Conservation (phyloP, 805 yeast species). For the Kurtzmaniella cleridarum region DNA sequence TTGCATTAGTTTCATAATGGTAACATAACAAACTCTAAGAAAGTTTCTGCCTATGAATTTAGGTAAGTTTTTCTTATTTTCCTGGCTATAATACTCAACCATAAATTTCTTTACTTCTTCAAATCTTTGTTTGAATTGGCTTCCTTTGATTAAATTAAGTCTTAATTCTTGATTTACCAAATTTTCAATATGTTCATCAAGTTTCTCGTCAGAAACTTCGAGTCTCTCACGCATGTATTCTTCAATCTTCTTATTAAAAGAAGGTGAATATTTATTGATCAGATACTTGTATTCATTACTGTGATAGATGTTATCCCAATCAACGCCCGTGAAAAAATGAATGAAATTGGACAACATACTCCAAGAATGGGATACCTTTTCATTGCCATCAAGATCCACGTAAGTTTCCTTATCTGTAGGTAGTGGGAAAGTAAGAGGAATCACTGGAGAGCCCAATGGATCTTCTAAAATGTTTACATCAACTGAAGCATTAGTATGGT, state of each 20-base stretch:
- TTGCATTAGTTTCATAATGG: conserved; percentile 26
- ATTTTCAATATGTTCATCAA: conserved; percentile 30
- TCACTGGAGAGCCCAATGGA: conserved; percentile 23
- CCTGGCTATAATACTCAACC: conserved; percentile 29
- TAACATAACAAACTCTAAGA: conserved; percentile 31
- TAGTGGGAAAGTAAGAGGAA: conserved; percentile 32
- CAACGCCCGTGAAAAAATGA: conserved; percentile 21
- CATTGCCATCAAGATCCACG: conserved; percentile 24
- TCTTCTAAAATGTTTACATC: conserved; percentile 36
- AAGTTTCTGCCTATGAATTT: conserved; percentile 19
- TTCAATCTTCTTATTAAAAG: conserved; percentile 22
- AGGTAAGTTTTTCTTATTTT: conserved; percentile 36
- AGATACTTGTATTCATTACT: conserved; percentile 30
- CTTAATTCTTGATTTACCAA: conserved; percentile 33
- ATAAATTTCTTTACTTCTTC: conserved; percentile 33
- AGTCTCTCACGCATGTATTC: conserved; percentile 29
- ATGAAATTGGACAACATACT: conserved; percentile 26
- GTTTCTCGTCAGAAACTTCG: conserved; percentile 24
- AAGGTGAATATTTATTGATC: conserved; percentile 24
- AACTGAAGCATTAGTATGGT: conserved; percentile 8
- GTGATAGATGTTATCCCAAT: conserved; percentile 25
- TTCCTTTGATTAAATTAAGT: conserved; percentile 30
- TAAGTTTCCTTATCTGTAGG: conserved; percentile 31
- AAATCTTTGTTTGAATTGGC: conserved; percentile 27
- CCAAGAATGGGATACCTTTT: conserved; percentile 18